Conservation (phyloP, 208 protist genomes). For the Wallacemonas collosoma region DNA sequence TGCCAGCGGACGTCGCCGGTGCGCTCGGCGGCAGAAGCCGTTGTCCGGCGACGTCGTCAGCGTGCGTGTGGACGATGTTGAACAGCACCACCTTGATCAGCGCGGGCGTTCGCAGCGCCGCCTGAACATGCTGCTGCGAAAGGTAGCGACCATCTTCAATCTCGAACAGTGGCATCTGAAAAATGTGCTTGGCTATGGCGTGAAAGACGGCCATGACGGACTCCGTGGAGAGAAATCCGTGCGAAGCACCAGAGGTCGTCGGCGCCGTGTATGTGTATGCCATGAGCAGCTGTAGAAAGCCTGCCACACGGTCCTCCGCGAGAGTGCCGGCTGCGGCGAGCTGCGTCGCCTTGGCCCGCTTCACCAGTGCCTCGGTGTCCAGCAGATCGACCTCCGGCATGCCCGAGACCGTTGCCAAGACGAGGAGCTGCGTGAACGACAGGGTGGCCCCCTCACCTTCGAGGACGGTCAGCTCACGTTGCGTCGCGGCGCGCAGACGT, state of each 20-base stretch:
- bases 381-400: constrained; percentile 71
- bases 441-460: constrained; percentile 32
- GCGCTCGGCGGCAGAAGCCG: too few species aligned
- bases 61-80: constrained; percentile 2
- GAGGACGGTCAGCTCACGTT: neutral
- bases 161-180: constrained; percentile 41
- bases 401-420: constrained; percentile 58
- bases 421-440: constrained; percentile 72
- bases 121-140: constrained; percentile 3
- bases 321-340: constrained; percentile 18
- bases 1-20: neutral
- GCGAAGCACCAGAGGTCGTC: constrained; percentile 17
- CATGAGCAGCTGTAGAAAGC: constrained; percentile 65
- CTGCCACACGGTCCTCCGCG: too few species aligned
- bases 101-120: neutral
- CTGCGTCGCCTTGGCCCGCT: constrained; percentile 48
- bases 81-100: constrained; percentile 10
- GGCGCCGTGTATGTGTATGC: constrained; percentile 63
- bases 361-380: constrained; percentile 47
- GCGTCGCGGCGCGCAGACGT: neutral
- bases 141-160: constrained; percentile 17
- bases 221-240: constrained; percentile 35
- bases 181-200: constrained; percentile 43
- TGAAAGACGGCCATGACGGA: constrained; percentile 57
- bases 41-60: neutral